Evolutionary conservation across 176 grass and related monocot species (phyloP).

Genomic region (Canna indica): DNA sequence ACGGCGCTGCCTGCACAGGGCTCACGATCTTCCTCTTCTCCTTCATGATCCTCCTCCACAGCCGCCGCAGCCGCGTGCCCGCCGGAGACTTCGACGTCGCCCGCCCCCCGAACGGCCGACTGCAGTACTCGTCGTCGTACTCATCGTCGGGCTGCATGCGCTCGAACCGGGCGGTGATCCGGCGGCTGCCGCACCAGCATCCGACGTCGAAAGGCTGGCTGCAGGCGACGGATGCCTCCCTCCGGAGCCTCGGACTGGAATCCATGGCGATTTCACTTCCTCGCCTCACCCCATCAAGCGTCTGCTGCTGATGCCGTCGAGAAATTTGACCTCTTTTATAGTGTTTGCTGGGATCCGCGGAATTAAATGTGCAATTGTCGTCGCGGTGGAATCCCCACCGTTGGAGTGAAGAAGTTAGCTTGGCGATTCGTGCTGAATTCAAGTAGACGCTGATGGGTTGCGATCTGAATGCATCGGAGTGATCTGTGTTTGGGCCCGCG

Average conservation of each 20-base stretch:
- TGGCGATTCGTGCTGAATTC: too few species aligned
- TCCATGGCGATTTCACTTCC: background rate
- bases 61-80: background rate
- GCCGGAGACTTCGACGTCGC: background rate
- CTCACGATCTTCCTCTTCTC: background rate
- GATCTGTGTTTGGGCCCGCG: background rate
- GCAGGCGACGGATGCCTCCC: background rate
- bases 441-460: background rate
- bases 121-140: background rate
- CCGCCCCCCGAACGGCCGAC: too few species aligned
- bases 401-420: background rate
- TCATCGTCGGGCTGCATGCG: background rate
- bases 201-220: background rate
- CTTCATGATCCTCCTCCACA: slow-evolving; percentile 16
- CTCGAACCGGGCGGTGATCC: background rate
- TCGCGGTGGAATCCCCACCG: background rate
- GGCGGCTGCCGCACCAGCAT: background rate
- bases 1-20: background rate
- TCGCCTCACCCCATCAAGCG: background rate
- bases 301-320: too few species aligned
- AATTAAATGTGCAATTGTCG: too few species aligned
- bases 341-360: too few species aligned
- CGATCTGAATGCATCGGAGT: background rate
- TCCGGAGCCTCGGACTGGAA: background rate
- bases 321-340: too few species aligned